phyloP scores from a whole-genome alignment of 257 asterid species.

The Ligustrum vulgare region DNA sequence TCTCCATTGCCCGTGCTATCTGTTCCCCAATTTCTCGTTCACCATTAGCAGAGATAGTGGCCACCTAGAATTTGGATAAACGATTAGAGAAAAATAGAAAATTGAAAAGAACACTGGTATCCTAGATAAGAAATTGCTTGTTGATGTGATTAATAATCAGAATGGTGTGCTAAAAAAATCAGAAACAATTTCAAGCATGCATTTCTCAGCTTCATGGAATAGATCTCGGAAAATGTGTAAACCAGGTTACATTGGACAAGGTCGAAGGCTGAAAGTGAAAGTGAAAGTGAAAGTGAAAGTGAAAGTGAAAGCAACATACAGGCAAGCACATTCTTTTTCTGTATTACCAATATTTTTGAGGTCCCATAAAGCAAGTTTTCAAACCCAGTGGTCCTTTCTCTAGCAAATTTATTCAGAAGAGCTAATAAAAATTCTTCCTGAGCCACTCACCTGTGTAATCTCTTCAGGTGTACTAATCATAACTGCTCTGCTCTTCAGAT shows the following conservation, averaged over 20 bases:
- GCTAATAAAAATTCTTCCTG: background rate
- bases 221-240: background rate
- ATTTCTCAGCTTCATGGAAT: background rate
- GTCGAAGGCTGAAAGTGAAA: background rate
- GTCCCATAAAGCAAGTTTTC: conserved; percentile 2
- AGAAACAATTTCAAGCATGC: background rate
- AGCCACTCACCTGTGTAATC: conserved; percentile 70
- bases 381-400: background rate
- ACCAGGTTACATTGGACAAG: background rate
- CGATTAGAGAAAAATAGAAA: conserved; percentile 20
- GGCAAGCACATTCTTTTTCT: background rate
- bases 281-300: too few relatives aligned
- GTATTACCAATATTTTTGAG: background rate
- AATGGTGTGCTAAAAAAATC: background rate
- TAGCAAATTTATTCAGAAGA: conserved; percentile 4
- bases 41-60: conserved; percentile 85
- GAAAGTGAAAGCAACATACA: background rate
- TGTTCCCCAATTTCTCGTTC: conserved; percentile 86
- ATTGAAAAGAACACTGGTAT: background rate
- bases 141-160: conserved; percentile 5
- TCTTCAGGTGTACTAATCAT: conserved; percentile 94
- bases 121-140: background rate
- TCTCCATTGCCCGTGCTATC: conserved; percentile 89
- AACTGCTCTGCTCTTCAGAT: conserved; percentile 75
- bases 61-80: conserved; percentile 54